Conservation (phyloP, 345 rosid species). For the Linum lewisii region DNA sequence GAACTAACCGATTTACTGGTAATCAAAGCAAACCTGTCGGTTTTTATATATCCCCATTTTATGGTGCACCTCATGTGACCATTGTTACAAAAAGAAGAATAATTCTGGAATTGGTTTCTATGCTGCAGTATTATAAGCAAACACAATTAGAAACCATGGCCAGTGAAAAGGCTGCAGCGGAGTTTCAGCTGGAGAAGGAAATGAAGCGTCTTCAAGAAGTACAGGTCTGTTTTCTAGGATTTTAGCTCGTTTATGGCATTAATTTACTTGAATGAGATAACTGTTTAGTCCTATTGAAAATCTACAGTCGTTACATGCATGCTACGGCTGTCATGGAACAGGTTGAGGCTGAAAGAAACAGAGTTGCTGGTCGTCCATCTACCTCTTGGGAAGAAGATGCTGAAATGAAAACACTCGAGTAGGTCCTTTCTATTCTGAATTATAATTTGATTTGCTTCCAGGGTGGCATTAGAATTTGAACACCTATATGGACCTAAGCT, state of each 20-base stretch:
- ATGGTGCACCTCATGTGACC: background rate
- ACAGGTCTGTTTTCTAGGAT: slow-evolving; percentile 39
- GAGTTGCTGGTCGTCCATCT: slow-evolving; percentile 59
- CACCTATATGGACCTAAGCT: background rate
- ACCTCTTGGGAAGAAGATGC: slow-evolving; percentile 92
- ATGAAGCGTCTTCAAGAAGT: slow-evolving; percentile 72
- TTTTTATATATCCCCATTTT: slow-evolving; percentile 4
- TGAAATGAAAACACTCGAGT: slow-evolving; percentile 93
- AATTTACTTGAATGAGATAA: slow-evolving; percentile 2
- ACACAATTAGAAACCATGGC: slow-evolving; percentile 96
- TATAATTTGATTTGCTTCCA: background rate
- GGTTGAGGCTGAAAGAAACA: slow-evolving; percentile 88
- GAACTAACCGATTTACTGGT: slow-evolving; percentile 97
- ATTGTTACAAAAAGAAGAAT: background rate
- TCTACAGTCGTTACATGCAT: slow-evolving; percentile 3
- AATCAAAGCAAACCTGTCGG: slow-evolving; percentile 16
- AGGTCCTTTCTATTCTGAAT: slow-evolving; percentile 19
- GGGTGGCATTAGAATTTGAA: background rate
- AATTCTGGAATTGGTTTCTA: slow-evolving; percentile 8
- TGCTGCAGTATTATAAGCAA: slow-evolving; percentile 90
- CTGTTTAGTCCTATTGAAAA: slow-evolving; percentile 2
- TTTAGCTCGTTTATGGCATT: slow-evolving; percentile 13
- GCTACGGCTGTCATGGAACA: slow-evolving; percentile 20
- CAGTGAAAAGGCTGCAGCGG: slow-evolving; percentile 97
- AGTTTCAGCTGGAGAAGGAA: slow-evolving; percentile 97